Evolutionary conservation across 2,329 filamentous ascomycete genomes (phyloP), one percentile per base, ranked within the genome.

Genomic region (Pestalotiopsis sp.): DNA sequence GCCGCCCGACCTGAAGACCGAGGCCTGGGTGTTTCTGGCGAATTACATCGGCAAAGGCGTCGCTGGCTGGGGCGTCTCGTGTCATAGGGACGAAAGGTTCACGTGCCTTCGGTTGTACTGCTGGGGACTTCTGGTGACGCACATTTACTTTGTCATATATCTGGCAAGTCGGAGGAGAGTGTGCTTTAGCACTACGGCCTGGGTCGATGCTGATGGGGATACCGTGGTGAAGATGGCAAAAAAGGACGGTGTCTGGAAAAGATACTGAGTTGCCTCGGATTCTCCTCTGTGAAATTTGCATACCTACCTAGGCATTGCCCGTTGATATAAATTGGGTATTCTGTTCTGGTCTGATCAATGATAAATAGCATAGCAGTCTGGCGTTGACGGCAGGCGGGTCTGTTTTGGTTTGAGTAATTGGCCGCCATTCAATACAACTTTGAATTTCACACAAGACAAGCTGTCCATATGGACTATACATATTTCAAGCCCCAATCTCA

Each of bases 131-230:
- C 82, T 93, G 0, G 88, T 89, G 0, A 86, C 89, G 67, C 91
- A 97, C 74, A 85, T 93, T 41, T 97, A 94, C 78, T 80, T 96
- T 4, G 78, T 95, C 52, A 79, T 97, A 0, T 95, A 92, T 76
- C 80, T 94, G 14, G 92, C 90, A 0, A 95, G 91, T 73, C 84
- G 88, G 68, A 85, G 91, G 39, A 84, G 85, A 70, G 79, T 95
- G 17, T 85, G 87, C 69, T 83, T 82, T 6, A 86, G 86, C 9
- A 86, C 86, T 0, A 83, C 88, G 14, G 81, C 81, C 62, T 97
- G 93, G 93, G 79, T 91, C 65, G 93, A 90, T 78, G 88, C 85
- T 0, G 84, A 85, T 1, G 90, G 90, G 0, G 75, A 86, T 49
- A 80, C 82, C 0, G 82, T 92, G 9, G 78, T 83, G 4, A 70